Base-by-base conservation (phyloP, 163 green algal genomes). In the Scenedesmus sp. region DNA sequence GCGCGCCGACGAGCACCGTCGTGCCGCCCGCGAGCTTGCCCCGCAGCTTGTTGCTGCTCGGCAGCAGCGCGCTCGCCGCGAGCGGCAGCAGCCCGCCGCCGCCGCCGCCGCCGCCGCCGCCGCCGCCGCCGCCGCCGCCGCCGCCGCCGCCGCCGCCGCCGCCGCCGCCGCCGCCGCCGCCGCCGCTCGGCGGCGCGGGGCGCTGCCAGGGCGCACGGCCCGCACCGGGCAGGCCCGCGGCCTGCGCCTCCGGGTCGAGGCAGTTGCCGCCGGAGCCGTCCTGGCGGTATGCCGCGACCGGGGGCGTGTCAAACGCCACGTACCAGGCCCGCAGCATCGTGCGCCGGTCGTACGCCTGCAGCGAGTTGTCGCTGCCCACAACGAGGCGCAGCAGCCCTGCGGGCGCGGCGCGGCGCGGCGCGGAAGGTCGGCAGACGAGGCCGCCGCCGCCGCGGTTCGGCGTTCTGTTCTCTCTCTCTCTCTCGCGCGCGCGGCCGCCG, bases 241-340 rank as follows among this genome's bases (percentile, higher is more conserved):
- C 45, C 45, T 22, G 13, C 45, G 15, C n/a, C n/a, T 63, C 57
- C 70, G 79, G 71, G 26, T 84, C 72, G 24, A 89, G 76, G 64
- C 70, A 83, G 75, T 89, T 88, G 31, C 44, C 76, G 18, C 78
- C 78, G 7, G 33, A 28, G 47, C 71, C 77, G 31, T 80, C 65
- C 51, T 50, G 65, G 4, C 60, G 64, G 70, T 90, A 93, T 0
- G 84, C 91, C 7, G 80, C 80, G 0, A 94, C 77, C 9, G 90
- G 86, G 3, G 87, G 86, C 2, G 87, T 73, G 18, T 86, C 71
- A 47, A 96, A 93, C n/a, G 63, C 42, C 9, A 93, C 50, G 13
- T 74, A 76, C 91, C 90, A 96, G n/a, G 73, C 76, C n/a, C 86
- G 70, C 18, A 75, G 57, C 10, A 84, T 70, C 11, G 82, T 87